Percentiles rank a stretch among this genome's conserved stretches.
Conservation (phyloP, 2,329 filamentous ascomycete species). For the Diplodia seriata region DNA sequence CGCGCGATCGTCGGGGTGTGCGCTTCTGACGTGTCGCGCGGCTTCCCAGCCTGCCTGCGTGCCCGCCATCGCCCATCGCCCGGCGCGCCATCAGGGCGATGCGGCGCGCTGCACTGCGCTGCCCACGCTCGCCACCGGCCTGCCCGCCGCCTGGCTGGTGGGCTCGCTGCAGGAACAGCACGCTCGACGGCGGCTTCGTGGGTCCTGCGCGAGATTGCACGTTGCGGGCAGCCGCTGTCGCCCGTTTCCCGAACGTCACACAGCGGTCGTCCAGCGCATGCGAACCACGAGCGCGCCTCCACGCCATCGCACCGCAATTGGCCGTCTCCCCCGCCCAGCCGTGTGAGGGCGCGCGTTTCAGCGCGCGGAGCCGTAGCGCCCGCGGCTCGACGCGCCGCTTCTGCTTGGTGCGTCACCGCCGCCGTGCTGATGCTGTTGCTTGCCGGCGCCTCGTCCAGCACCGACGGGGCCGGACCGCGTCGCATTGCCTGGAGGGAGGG, state of each 20-base stretch:
- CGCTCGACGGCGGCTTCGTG: neutral
- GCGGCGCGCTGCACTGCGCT: neutral
- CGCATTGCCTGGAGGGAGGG: no score
- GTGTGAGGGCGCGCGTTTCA: constrained; percentile 16
- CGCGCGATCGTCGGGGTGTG: constrained; percentile 7
- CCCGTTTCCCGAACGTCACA: constrained; percentile 22
- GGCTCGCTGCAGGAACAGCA: constrained; percentile 14
- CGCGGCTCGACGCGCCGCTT: constrained; percentile 20
- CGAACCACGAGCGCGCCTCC: constrained; percentile 14
- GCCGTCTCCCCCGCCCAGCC: constrained; percentile 8
- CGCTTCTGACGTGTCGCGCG: constrained; percentile 17
- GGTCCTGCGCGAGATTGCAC: constrained; percentile 22
- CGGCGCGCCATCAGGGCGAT: no score
- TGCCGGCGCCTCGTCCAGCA: constrained; percentile 11
- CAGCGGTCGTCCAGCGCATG: constrained; percentile 15
- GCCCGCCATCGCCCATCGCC: neutral
- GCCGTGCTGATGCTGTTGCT: constrained; percentile 14
- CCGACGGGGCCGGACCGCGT: neutral
- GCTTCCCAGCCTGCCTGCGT: constrained; percentile 3
- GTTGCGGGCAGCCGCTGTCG: constrained; percentile 9
- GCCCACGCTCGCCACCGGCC: neutral
- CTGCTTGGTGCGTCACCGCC: neutral
- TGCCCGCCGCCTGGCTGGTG: constrained; percentile 1
- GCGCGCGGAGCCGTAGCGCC: constrained; percentile 25
- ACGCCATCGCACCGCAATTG: neutral